Percentiles rank a stretch among this genome's conserved stretches.
phyloP scores from a whole-genome alignment of 73 alveolate species.

The Symbiodinium pilosum region DNA sequence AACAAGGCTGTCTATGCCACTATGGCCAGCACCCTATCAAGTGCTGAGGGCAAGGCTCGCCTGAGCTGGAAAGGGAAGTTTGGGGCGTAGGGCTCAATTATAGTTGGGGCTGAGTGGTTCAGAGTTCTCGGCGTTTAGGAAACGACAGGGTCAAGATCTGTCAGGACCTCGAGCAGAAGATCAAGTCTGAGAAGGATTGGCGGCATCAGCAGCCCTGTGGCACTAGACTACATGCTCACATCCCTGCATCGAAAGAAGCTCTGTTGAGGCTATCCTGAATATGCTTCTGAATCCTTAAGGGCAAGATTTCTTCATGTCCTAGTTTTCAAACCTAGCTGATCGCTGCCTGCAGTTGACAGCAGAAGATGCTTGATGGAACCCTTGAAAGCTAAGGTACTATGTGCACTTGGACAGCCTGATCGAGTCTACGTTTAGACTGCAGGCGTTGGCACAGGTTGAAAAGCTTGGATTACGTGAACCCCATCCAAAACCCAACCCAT shows the following conservation, averaged over 20 bases:
- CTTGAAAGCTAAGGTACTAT: slow-evolving; percentile 9
- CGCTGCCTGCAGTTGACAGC: no score
- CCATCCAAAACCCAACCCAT: neutral
- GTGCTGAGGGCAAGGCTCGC: slow-evolving; percentile 5
- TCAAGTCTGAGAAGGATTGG: slow-evolving; percentile 82
- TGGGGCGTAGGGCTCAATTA: no score
- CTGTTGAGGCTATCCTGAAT: no score
- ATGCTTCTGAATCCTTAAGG: no score
- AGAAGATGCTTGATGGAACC: neutral
- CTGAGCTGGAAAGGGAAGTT: neutral
- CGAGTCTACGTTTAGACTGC: slow-evolving; percentile 20
- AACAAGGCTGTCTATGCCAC: slow-evolving; percentile 44
- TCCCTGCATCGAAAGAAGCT: no score
- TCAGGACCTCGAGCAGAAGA: slow-evolving; percentile 31
- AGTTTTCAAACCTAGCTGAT: no score
- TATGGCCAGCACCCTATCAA: slow-evolving; percentile 41
- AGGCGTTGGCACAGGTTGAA: slow-evolving; percentile 29
- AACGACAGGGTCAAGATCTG: neutral
- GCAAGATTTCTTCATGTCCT: no score
- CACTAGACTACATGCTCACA: no score
- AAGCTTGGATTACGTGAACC: neutral
- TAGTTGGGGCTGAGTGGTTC: neutral
- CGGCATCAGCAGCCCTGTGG: slow-evolving; percentile 54
- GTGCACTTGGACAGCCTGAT: slow-evolving; percentile 35
- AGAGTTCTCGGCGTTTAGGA: neutral